phyloP scores from a whole-genome alignment of 208 protist species.

The Crithidia expoeki region DNA sequence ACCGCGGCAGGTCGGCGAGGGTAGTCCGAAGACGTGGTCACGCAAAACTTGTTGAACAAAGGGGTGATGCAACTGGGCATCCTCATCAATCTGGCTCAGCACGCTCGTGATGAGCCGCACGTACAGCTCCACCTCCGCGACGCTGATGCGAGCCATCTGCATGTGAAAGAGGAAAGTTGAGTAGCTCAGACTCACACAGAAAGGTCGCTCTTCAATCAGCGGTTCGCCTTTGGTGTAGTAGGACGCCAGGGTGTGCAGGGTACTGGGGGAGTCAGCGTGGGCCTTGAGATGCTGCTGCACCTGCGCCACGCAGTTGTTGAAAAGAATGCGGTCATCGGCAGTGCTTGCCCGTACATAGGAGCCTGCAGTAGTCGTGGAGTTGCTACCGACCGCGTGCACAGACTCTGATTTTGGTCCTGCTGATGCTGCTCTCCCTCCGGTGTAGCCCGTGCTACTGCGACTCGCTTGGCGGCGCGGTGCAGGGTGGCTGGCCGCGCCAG shows the following conservation, averaged over 20 bases:
- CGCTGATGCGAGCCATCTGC: conserved; percentile 88
- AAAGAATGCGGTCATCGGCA: conserved; percentile 61
- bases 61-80: conserved; percentile 67
- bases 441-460: conserved; percentile 3
- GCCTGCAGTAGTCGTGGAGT: background rate
- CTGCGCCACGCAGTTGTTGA: conserved; percentile 80
- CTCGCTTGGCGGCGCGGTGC: conserved; percentile 15
- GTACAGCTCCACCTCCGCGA: conserved; percentile 84
- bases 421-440: background rate
- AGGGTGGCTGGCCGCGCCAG: background rate
- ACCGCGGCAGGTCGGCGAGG: conserved; percentile 72
- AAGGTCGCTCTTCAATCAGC: conserved; percentile 76
- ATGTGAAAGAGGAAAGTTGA: conserved; percentile 91
- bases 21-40: conserved; percentile 86
- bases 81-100: conserved; percentile 67
- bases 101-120: conserved; percentile 77
- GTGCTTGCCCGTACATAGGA: conserved; percentile 20
- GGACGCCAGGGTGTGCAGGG: conserved; percentile 81
- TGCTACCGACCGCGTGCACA: conserved; percentile 12
- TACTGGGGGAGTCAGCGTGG: conserved; percentile 70
- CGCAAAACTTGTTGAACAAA: conserved; percentile 87
- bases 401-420: too few species aligned
- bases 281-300: conserved; percentile 84
- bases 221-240: conserved; percentile 86
- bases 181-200: conserved; percentile 89